A percentile compares a stretch with the other conserved stretches of the same genome.
Conservation (phyloP, 176 grass and related monocot genomes). For the maize (Zea mays) region Zm-B73-REFERENCE-NAM-5.0 NC_050097.1:7359001-7359500, state of each 20-base stretch:
- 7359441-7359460: conserved; percentile 65
- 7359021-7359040: too few species aligned
- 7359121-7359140: too few species aligned
- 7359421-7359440: conserved; percentile 74
- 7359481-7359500: not conserved
- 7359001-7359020: too few species aligned
- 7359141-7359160: too few species aligned
- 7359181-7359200: not conserved
- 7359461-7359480: not conserved
- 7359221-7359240: not conserved
- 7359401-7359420: conserved; percentile 10
- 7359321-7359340: not conserved
- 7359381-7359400: conserved; percentile 18
- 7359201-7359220: not conserved
- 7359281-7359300: not conserved
- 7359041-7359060: too few species aligned
- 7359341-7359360: not conserved
- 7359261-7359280: not conserved
- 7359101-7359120: too few species aligned
- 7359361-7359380: not conserved
- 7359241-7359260: not conserved
- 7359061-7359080: too few species aligned
- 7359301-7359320: not conserved
- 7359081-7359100: too few species aligned
- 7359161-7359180: not conserved